Evolutionary conservation across 768 basidiomycete genomes (phyloP), one percentile per base, ranked within the genome.

Genomic region (Cystobasidiopsis lactophilus): DNA sequence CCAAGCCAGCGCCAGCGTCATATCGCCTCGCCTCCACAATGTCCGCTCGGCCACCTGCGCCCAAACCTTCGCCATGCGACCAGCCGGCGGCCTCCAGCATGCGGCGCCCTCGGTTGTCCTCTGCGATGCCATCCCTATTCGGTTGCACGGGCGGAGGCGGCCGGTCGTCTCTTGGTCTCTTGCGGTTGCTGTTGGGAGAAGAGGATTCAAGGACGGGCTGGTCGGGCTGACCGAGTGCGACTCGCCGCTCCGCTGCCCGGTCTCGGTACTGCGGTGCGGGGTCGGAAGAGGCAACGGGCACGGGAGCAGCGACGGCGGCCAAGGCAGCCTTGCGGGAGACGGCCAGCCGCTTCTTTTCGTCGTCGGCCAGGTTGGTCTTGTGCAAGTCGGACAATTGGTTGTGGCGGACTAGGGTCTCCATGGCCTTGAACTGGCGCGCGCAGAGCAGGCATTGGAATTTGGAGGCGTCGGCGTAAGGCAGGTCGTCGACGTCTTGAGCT

Each of bases 61-160:
- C 91, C 38, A 96, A 68, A 1, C 91, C 89, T 16, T 75, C 77
- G 5, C 89, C 89, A 61, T 82, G 81, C 57, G 74, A 82, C 89
- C 89, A 96, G 0, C 91, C 93, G 89, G 96, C 95, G 77, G 91
- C 89, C 66, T 85, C 85, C 57, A 96, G 66, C 53, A 98, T 65
- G 63, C 85, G 88, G 63, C 89, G 89, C 5, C 93, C 93, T 11
- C 85, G 75, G 60, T 96, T 96, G 39, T 61, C 77, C 47, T 79
- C 76, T 60, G 95, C 88, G 63, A 83, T 70, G 4, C 76, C 82
- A 4, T 79, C 82, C 59, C 79, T 77, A 3, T 78, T 60, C 2
- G 76, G 71, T 4, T 75, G 73, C 9, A 77, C 76, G 1, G 80
- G 76, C 0, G 80, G 76, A 1, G 73, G 67, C 2, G 79, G 69